phyloP scores from a whole-genome alignment of 2,329 filamentous ascomycete genomes.

The Monosporascus cannonballus region DNA sequence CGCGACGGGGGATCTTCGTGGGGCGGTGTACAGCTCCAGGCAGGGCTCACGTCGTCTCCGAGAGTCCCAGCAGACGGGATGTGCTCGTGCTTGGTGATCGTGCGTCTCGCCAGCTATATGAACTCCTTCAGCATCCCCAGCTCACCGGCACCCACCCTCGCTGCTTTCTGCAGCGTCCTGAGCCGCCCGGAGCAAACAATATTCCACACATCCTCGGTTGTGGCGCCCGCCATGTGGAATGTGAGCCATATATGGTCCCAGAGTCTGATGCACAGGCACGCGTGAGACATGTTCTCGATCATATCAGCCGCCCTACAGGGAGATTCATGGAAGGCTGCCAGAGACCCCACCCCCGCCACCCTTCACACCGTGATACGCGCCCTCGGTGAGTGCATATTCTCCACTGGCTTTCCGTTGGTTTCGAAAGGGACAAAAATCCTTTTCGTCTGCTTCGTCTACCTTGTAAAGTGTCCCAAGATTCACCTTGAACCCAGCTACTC shows the following conservation, averaged over 20 bases:
- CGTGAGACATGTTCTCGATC: not conserved
- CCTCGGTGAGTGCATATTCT: not conserved
- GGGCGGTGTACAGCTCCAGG: too few species aligned
- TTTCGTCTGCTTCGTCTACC: too few species aligned
- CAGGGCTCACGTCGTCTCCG: too few species aligned
- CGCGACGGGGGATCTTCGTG: too few species aligned
- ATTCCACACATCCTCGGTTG: slow-evolving; percentile 3
- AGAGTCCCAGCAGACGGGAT: too few species aligned
- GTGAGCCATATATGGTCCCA: slow-evolving; percentile 8
- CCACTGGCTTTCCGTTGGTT: too few species aligned
- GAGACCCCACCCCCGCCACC: not conserved
- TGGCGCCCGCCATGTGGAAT: slow-evolving; percentile 2
- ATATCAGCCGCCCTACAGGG: not conserved
- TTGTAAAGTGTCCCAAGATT: too few species aligned
- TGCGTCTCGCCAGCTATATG: not conserved
- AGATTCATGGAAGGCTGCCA: not conserved
- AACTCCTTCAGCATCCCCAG: not conserved
- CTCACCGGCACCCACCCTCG: not conserved
- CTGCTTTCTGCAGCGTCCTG: not conserved
- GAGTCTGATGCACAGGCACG: not conserved
- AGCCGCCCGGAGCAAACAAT: slow-evolving; percentile 1
- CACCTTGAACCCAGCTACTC: too few species aligned
- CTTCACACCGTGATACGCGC: not conserved
- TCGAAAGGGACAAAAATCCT: too few species aligned
- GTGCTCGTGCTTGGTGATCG: too few species aligned